Conservation (phyloP, 2,329 filamentous ascomycete species). For the Diaporthe citri region DNA sequence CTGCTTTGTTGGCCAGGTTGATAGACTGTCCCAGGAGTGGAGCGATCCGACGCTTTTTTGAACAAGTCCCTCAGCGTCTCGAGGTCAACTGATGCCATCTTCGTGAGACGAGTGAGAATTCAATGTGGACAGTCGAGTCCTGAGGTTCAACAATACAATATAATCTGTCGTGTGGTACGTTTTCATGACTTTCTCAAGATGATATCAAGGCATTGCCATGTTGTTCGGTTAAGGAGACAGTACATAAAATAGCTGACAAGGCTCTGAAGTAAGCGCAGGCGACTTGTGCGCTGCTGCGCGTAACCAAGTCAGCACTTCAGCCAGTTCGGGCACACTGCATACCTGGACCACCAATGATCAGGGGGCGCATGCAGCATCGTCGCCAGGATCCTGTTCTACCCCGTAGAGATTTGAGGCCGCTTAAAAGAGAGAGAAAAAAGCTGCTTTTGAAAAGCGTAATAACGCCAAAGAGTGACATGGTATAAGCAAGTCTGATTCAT, state of each 20-base stretch:
- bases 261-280: not conserved
- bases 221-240: no score
- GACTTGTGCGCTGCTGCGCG: not conserved
- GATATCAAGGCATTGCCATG: not conserved
- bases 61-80: not conserved
- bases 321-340: not conserved
- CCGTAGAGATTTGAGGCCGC: not conserved
- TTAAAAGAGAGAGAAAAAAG: not conserved
- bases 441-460: not conserved
- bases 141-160: not conserved
- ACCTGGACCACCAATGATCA: not conserved
- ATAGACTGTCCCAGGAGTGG: not conserved
- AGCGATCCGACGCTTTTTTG: not conserved
- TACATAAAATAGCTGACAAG: not conserved
- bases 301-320: not conserved
- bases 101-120: not conserved
- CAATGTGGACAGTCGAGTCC: not conserved
- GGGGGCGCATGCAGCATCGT: not conserved
- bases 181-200: not conserved
- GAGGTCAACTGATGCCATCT: not conserved
- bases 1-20: not conserved
- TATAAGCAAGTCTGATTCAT: not conserved
- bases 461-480: no score
- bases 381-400: not conserved
- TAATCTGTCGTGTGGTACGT: not conserved